Conservation (phyloP, 2,329 filamentous ascomycete species). For the Nemania sp. region DNA sequence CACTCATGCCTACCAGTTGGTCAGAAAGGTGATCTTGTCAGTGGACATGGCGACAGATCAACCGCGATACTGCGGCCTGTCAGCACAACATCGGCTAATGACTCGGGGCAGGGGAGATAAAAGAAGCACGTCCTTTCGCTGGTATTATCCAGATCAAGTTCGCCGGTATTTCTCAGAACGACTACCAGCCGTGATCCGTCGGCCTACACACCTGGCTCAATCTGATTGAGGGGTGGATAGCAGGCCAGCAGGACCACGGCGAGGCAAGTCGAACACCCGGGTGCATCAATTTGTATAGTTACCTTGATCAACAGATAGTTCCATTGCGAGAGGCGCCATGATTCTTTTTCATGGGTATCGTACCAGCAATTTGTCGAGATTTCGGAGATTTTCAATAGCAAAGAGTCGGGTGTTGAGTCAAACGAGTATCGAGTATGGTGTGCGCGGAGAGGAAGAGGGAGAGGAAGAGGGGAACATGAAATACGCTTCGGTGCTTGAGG, state of each 20-base stretch:
- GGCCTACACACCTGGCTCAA: constrained; percentile 1
- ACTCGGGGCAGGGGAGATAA: constrained; percentile 40
- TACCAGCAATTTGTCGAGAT: background rate
- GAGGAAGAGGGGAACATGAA: too few relatives aligned
- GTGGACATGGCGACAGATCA: constrained; percentile 68
- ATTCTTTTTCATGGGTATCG: constrained; percentile 18
- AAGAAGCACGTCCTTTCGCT: constrained; percentile 88
- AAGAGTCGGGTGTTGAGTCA: too few relatives aligned
- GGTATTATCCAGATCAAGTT: constrained; percentile 89
- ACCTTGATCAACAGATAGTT: constrained; percentile 24
- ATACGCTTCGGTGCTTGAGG: too few relatives aligned
- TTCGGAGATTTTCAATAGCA: too few relatives aligned
- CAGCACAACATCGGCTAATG: constrained; percentile 46
- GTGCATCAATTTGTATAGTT: constrained; percentile 27
- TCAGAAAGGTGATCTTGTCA: constrained; percentile 84
- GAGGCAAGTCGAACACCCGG: constrained; percentile 22
- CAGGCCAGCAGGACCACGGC: constrained; percentile 11
- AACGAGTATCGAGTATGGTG: too few relatives aligned
- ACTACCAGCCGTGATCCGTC: constrained; percentile 10
- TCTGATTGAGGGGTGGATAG: constrained; percentile 7
- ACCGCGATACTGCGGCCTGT: constrained; percentile 50
- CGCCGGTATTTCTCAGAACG: constrained; percentile 35
- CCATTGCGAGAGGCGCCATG: constrained; percentile 23
- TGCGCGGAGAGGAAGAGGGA: too few relatives aligned
- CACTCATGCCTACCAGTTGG: constrained; percentile 69